phyloP scores from a whole-genome alignment of 805 yeast species.

The Debaryomyces hansenii region DNA sequence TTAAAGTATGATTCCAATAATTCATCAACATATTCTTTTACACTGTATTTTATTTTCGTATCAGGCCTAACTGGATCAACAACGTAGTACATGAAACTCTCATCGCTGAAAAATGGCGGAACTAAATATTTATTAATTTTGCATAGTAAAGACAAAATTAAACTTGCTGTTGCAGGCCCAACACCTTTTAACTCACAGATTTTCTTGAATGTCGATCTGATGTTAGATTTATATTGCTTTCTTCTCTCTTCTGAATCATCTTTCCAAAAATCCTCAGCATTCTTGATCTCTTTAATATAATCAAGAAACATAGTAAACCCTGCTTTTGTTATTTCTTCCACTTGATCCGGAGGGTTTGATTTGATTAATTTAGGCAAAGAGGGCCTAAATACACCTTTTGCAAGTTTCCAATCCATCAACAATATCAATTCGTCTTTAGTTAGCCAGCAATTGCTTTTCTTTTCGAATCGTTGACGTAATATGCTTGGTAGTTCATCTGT shows the following conservation, averaged over 20 bases:
- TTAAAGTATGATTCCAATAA: conserved; percentile 23
- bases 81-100: conserved; percentile 39
- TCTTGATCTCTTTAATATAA: conserved; percentile 4
- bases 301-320: conserved; percentile 21
- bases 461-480: conserved; percentile 22
- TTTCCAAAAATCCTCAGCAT: conserved; percentile 2
- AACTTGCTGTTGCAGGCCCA: conserved; percentile 53
- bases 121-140: conserved; percentile 18
- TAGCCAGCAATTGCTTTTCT: conserved; percentile 22
- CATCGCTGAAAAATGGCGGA: conserved; percentile 53
- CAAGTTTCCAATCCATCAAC: conserved; percentile 51
- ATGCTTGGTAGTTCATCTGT: conserved; percentile 24
- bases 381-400: conserved; percentile 47
- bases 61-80: conserved; percentile 20
- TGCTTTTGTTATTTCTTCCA: conserved; percentile 26
- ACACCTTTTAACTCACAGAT: conserved; percentile 44
- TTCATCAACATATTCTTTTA: conserved; percentile 42
- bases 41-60: conserved; percentile 40
- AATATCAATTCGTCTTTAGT: conserved; percentile 39
- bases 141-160: conserved; percentile 36
- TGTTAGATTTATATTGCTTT: conserved; percentile 14
- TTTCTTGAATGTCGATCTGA: conserved; percentile 26
- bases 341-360: conserved; percentile 31
- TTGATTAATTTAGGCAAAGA: conserved; percentile 40
- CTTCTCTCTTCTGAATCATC: not conserved